Base-by-base conservation (phyloP, 1,139 yeast genomes). In the Diutina siamensis region DNA sequence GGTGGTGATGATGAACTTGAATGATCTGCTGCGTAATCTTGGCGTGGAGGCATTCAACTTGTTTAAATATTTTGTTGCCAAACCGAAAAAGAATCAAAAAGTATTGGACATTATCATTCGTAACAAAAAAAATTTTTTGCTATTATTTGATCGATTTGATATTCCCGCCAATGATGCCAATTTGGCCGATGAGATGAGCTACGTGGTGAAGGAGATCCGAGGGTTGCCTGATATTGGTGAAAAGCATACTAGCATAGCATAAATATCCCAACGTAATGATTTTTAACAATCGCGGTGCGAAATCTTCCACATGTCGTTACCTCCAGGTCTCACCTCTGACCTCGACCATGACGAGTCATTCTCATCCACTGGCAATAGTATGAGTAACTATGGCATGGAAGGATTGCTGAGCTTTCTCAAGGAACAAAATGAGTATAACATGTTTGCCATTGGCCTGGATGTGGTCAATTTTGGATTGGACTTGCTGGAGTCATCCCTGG, bases 1-100 rank as follows among this genome's bases (percentile, higher is more conserved):
- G 60, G 65, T 87, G 47, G 78, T 87, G 40, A 92, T 92, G 98
- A 72, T 84, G 35, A 65, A 88, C 49, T 68, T 92, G 53, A 83
- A 94, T 51, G 97, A 92, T 59, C 84, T 83, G 61, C 88, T 94
- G 55, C 85, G 83, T 55, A 89, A 88, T 60, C 71, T 92, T 49
- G 96, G 88, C 59, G 66, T 80, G 48, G 98, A 92, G 61, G 92
- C 95, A 3, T 92, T 92, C 59, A 92, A 92, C 55, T 83, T 92
- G 35, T 92, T 92, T 66, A 92, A 92, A 62, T 85, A 82, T 40
- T 87, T 92, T 63, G 89, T 88, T 33, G 98, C 97, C 7, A 92
- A 92, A 60, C 98, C 98, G 5, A 81, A 83, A 53, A 89, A 89
- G 61, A 73, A 88, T 1, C 87, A 81, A 57, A 78, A 83, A 10